Percentiles rank a stretch among this genome's conserved stretches.
These are phyloP conservation scores for Ostreobium quekettii DNA, from an alignment of 139 green algal species.

Conservation along the genomic window DNA sequence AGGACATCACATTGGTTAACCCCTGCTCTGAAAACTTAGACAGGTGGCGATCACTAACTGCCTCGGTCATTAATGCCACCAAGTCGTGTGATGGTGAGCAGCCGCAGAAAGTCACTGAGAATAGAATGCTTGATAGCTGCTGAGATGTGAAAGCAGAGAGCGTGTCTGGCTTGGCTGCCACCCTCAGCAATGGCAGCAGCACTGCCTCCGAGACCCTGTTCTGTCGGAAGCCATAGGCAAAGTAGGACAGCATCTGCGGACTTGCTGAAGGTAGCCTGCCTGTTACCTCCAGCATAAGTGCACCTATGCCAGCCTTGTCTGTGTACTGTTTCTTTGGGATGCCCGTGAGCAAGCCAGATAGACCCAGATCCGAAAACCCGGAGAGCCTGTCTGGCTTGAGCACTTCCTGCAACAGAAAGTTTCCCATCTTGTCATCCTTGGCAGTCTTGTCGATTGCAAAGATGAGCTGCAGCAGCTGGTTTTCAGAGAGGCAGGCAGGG, in stretches of 20 bases:
- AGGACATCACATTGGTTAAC: constrained; percentile 12
- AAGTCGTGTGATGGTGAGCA: not conserved
- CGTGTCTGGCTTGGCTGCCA: not conserved
- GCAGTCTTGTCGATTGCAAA: not conserved
- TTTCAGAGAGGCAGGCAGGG: not conserved
- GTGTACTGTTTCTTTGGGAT: not conserved
- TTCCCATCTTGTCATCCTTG: not conserved
- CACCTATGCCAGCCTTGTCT: not conserved
- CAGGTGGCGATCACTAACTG: not conserved
- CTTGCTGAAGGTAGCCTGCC: not conserved
- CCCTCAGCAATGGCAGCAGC: not conserved
- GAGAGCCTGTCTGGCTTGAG: not conserved
- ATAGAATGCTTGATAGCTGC: constrained; percentile 9
- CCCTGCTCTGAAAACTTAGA: constrained; percentile 11
- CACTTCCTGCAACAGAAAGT: constrained; percentile 2
- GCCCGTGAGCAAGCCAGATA: constrained; percentile 1
- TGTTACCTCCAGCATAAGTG: not conserved
- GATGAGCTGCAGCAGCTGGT: constrained; percentile 1
- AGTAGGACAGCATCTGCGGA: constrained; percentile 2
- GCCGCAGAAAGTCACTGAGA: not conserved
- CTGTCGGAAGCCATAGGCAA: constrained; percentile 11
- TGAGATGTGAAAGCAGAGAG: not conserved
- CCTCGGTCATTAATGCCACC: not conserved
- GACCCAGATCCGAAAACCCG: not conserved
- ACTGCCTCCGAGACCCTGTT: not conserved